phyloP scores from a whole-genome alignment of 768 basidiomycete species.

The Panaeolus papilionaceus region DNA sequence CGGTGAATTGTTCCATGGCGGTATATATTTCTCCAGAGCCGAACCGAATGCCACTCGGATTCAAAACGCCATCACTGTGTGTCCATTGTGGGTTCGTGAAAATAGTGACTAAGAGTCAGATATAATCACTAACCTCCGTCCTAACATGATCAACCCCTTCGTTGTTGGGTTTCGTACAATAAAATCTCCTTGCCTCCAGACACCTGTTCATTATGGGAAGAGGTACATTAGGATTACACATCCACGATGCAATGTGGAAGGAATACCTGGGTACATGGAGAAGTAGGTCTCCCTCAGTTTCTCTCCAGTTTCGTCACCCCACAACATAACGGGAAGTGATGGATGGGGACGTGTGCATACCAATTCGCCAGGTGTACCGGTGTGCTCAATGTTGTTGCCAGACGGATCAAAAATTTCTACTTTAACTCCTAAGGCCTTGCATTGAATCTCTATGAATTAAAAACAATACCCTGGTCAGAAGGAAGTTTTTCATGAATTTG shows the following conservation, averaged over 20 bases:
- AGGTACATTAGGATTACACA: too few relatives aligned
- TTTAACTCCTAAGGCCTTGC: constrained; percentile 69
- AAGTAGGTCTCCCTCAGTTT: constrained; percentile 72
- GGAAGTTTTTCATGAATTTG: too few relatives aligned
- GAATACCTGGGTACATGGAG: constrained; percentile 59
- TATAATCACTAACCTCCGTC: constrained; percentile 53
- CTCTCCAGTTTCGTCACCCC: constrained; percentile 65
- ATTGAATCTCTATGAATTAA: constrained; percentile 55
- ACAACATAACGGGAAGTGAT: constrained; percentile 69
- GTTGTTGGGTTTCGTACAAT: constrained; percentile 67
- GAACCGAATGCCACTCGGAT: constrained; percentile 83
- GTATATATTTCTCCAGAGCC: constrained; percentile 83
- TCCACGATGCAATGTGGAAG: too few relatives aligned
- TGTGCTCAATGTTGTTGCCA: constrained; percentile 59
- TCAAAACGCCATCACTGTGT: constrained; percentile 72
- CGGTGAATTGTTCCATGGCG: constrained; percentile 63
- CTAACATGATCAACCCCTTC: constrained; percentile 65
- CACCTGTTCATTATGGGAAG: constrained; percentile 36
- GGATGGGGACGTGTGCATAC: constrained; percentile 76
- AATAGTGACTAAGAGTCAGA: background rate
- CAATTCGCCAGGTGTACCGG: constrained; percentile 60
- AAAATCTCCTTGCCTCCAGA: constrained; percentile 77
- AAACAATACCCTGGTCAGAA: background rate
- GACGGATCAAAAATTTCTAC: constrained; percentile 62
- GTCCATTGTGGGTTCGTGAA: too few relatives aligned